Percentiles rank a stretch among this genome's conserved stretches.
Conservation (phyloP, 2,329 filamentous ascomycete genomes). For the Diaporthe vexans region DNA sequence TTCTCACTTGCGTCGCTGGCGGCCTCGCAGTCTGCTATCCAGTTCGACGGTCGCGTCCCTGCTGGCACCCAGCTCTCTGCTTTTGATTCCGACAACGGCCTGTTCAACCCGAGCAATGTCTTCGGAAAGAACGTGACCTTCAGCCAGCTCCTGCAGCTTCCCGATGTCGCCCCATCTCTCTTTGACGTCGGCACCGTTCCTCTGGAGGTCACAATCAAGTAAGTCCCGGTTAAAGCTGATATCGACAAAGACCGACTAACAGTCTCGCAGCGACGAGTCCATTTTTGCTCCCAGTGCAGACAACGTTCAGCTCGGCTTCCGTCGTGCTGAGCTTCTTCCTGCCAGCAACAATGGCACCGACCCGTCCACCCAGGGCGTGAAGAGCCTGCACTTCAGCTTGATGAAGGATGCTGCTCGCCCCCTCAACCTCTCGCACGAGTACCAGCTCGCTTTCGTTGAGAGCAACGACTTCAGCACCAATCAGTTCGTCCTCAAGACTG, state of each 20-base stretch:
- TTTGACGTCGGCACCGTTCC: conserved; percentile 62
- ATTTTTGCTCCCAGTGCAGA: conserved; percentile 68
- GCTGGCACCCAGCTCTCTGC: conserved; percentile 52
- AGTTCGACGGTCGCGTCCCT: conserved; percentile 63
- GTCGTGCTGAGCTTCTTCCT: conserved; percentile 70
- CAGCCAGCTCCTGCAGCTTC: conserved; percentile 65
- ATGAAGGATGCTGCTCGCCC: conserved; percentile 64
- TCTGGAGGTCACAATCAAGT: conserved; percentile 67
- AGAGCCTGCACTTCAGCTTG: conserved; percentile 73
- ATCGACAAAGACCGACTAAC: not conserved
- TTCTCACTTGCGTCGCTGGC: conserved; percentile 37
- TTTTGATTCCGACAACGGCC: conserved; percentile 57
- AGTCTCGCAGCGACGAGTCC: conserved; percentile 60
- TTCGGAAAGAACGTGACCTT: conserved; percentile 67
- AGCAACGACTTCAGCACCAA: conserved; percentile 62
- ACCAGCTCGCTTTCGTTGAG: conserved; percentile 68
- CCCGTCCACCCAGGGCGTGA: conserved; percentile 65
- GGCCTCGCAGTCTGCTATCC: conserved; percentile 46
- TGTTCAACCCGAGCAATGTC: conserved; percentile 67
- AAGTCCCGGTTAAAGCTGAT: conserved; percentile 25
- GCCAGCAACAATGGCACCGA: conserved; percentile 65
- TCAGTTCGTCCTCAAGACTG: conserved; percentile 69
- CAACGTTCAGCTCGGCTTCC: conserved; percentile 70
- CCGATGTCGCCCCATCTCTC: conserved; percentile 55
- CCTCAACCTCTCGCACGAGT: conserved; percentile 73